Evolutionary conservation across 2,329 filamentous ascomycete species (phyloP), one percentile per base, ranked within the genome.

Genomic region (Falciphora oryzae): DNA sequence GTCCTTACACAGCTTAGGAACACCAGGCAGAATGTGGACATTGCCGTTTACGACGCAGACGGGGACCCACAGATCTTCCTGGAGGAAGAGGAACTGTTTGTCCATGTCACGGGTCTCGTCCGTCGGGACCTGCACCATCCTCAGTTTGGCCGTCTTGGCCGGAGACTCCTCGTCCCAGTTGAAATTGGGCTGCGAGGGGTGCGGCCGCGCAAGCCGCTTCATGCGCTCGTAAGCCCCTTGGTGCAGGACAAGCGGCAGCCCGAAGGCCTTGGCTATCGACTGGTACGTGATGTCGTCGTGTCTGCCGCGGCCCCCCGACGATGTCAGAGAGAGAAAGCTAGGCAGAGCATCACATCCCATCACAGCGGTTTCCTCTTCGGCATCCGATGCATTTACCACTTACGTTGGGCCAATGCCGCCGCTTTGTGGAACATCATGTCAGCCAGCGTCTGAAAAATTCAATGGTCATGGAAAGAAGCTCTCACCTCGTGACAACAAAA

Each of bases 221-320:
- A 98, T 98, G 73, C 89, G 88, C 68, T 86, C 83, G 70, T 89
- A 90, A 0, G 93, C 89, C 65, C 86, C 85, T 58, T 91, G 79
- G 79, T 98, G 92, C 32, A 96, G 83, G 69, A 88, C 84, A 25
- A 98, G 80, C 18, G 88, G 85, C 10, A 97, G 81, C 58, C 81
- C 79, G 75, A 97, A 98, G 10, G 93, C 95, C 74, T 92, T 93
- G 68, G 92, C 93, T 74, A 99, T 96, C 56, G 92, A 94, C 73
- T 91, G 83, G 79, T 99, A 99, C 31, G 95, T 98, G 70, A 98
- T 98, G 74, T 99, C 95, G 76, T 99, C 95, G 80, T 98, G 94
- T 65, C 92, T 96, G 70, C 67, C 64, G 59, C 58, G 61, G 38
- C 44, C 44, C 8, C 4, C 44, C 22, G 44, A n/a, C 44, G 14